phyloP scores from a whole-genome alignment of 2,329 filamentous ascomycete species.

The Fusarium udum region DNA sequence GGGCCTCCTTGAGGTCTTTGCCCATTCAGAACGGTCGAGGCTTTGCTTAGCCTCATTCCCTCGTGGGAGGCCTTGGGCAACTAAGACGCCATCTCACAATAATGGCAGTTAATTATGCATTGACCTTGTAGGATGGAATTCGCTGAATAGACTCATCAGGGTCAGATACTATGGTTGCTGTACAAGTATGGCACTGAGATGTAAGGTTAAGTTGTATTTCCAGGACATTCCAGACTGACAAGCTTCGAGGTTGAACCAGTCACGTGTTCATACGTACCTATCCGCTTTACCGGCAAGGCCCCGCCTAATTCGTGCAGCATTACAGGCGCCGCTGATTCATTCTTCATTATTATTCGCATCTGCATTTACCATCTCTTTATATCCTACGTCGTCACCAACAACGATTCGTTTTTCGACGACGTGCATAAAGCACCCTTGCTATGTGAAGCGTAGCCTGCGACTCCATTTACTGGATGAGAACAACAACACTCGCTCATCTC shows the following conservation, averaged over 20 bases:
- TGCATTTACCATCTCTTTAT: conserved; percentile 1
- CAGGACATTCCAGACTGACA: background rate
- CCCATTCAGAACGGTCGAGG: conserved; percentile 16
- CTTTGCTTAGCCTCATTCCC: conserved; percentile 33
- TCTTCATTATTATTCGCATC: conserved; percentile 4
- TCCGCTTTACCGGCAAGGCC: background rate
- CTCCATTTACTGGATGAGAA: conserved; percentile 18
- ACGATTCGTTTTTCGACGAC: conserved; percentile 4
- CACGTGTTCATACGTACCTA: conserved; percentile 7
- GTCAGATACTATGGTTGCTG: background rate
- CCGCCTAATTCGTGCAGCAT: conserved; percentile 21
- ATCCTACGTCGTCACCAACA: conserved; percentile 1
- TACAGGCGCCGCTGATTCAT: conserved; percentile 32
- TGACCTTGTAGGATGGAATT: too few species aligned
- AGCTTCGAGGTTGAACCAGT: background rate
- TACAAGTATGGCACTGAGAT: background rate
- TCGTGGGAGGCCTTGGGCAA: conserved; percentile 19
- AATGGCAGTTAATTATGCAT: too few species aligned
- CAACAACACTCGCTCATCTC: conserved; percentile 8
- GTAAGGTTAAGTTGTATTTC: background rate
- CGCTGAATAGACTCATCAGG: too few species aligned
- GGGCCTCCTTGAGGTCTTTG: conserved; percentile 4
- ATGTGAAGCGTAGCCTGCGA: conserved; percentile 36
- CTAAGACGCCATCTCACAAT: background rate
- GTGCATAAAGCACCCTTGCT: conserved; percentile 26